phyloP scores from a whole-genome alignment of 2,329 filamentous ascomycete genomes.

The Albifimbria verrucaria region DNA sequence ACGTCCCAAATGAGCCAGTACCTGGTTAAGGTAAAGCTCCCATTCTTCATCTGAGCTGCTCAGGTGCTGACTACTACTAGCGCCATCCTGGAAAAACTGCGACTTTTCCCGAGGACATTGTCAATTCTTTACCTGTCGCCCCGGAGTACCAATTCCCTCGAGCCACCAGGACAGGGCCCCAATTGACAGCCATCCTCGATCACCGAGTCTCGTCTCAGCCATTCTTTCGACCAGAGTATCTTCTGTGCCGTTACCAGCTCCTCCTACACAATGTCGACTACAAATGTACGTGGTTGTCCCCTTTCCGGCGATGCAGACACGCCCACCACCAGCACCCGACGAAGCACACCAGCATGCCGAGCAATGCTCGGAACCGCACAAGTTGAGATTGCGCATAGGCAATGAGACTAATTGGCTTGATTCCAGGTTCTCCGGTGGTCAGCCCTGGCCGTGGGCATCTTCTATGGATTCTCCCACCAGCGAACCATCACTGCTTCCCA shows the following conservation, averaged over 20 bases:
- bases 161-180: conserved; percentile 37
- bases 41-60: conserved; percentile 20
- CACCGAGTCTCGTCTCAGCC: conserved; percentile 29
- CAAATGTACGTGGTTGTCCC: conserved; percentile 48
- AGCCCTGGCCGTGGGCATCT: conserved; percentile 83
- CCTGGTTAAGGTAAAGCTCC: no score
- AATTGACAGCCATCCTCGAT: conserved; percentile 41
- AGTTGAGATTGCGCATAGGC: conserved; percentile 1
- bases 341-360: neutral
- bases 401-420: conserved; percentile 24
- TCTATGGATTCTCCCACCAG: conserved; percentile 97
- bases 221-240: conserved; percentile 27
- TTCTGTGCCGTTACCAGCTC: conserved; percentile 38
- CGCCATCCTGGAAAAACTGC: conserved; percentile 36
- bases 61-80: conserved; percentile 7
- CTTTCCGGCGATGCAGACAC: conserved; percentile 1
- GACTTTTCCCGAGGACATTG: conserved; percentile 44
- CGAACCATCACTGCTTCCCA: conserved; percentile 70
- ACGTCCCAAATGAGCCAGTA: no score
- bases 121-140: conserved; percentile 36
- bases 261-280: conserved; percentile 58
- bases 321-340: neutral
- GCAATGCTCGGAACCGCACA: neutral
- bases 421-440: conserved; percentile 92
- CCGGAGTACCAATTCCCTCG: conserved; percentile 36